These are phyloP conservation scores for Amaranthus palmeri DNA, from an alignment of 148 eudicot species.

Conservation along the genomic window DNA sequence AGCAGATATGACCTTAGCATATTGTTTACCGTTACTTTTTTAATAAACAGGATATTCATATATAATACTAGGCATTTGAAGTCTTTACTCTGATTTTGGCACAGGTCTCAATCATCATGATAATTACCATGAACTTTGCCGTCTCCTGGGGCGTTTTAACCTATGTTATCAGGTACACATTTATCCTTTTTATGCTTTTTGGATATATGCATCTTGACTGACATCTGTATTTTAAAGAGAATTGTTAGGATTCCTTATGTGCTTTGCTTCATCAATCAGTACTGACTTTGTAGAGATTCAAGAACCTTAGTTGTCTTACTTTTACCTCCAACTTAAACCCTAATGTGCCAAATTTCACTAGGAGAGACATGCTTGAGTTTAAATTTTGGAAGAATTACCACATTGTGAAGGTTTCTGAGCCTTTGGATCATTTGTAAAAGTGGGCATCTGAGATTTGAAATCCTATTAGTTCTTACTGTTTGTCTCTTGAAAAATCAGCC, in stretches of 20 bases:
- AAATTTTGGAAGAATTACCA: neutral
- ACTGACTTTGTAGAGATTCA: neutral
- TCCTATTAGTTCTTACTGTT: neutral
- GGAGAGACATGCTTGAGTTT: neutral
- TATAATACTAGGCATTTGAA: neutral
- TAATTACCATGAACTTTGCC: conserved; percentile 93
- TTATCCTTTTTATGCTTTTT: neutral
- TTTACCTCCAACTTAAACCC: neutral
- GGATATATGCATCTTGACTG: neutral
- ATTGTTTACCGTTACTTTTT: neutral
- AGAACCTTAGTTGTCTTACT: too few relatives aligned
- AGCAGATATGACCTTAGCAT: too few relatives aligned
- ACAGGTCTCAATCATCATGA: conserved; percentile 93
- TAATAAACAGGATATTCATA: neutral
- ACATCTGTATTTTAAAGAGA: neutral
- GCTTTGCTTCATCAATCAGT: neutral
- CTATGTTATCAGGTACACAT: conserved; percentile 72
- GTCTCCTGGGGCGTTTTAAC: conserved; percentile 88
- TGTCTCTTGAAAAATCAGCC: neutral
- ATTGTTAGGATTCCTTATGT: neutral
- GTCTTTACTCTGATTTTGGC: conserved; percentile 11
- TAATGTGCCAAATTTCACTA: neutral
- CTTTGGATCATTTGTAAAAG: too few relatives aligned
- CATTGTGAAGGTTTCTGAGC: too few relatives aligned
- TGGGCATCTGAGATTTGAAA: too few relatives aligned